Base-by-base conservation (phyloP, 2,329 filamentous ascomycete genomes). In the Alternaria angustiovoidea region DNA sequence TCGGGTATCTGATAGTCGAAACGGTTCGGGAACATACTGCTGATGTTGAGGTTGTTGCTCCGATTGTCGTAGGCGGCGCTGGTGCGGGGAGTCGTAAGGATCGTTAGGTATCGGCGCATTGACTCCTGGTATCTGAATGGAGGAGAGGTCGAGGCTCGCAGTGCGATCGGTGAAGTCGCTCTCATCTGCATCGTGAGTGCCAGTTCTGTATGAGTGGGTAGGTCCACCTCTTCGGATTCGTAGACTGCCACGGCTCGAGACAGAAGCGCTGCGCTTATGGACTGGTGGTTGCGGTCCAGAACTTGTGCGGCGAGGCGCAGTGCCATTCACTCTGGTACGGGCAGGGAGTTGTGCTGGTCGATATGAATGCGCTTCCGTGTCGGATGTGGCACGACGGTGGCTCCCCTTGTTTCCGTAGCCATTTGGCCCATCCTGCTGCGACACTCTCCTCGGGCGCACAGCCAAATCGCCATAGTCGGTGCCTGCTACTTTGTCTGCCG, bases 401-500 rank as follows among this genome's bases (percentile, higher is more conserved):
- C 56, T 52, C 26, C 48, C 30, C 36, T 20, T 47, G 20, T 61
- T 63, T 20, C 51, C 51, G 36, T 53, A 34, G 6, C 54, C 61
- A 46, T 66, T 59, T 6, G 56, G 49, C 26, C 59, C 56, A 11
- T 56, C 57, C 26, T 64, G 54, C 22, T 57, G 59, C 8, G 67
- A 69, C 9, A 60, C 61, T 22, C 67, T 65, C 34, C 69, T 69
- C 28, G 69, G 62, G 30, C 63, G 67, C 48, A 63, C 43, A 39
- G 61, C 65, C 38, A 62, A 52, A 36, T 63, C 71, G 30, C 61
- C 70, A 59, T 64, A 51, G 24, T 73, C 74, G 47, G 75, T 77
- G 24, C 80, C 72, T 65, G 82, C 82, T 14, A 84, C 83, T 60
- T 81, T 82, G 59, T 88, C 84, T 49, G 84, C 80, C 14, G 81